These are phyloP conservation scores for Trypanosoma scelopori DNA, from an alignment of 208 protist species.

Conservation along the genomic window DNA sequence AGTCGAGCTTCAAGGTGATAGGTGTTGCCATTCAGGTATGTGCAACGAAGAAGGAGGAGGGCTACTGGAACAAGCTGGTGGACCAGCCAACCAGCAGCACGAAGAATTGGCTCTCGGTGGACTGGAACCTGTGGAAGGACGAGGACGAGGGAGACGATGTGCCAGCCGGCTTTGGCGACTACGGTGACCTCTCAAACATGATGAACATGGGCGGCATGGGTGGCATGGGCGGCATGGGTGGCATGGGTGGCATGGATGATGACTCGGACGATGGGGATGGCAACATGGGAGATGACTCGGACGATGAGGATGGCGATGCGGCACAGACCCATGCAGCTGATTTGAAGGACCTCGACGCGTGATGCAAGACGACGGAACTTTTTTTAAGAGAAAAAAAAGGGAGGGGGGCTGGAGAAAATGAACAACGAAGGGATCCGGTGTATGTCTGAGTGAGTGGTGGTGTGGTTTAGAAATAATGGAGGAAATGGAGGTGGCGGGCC, in stretches of 20 bases:
- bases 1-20: slow-evolving; percentile 86
- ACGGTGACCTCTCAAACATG: slow-evolving; percentile 79
- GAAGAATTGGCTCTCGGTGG: slow-evolving; percentile 82
- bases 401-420: not conserved
- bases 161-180: slow-evolving; percentile 74
- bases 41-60: slow-evolving; percentile 85
- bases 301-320: slow-evolving; percentile 26
- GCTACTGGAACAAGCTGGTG: slow-evolving; percentile 86
- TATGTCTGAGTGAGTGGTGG: not conserved
- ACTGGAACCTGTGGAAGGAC: slow-evolving; percentile 93
- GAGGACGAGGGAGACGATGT: slow-evolving; percentile 84
- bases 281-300: slow-evolving; percentile 39
- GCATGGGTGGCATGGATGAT: slow-evolving; percentile 52
- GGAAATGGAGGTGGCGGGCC: not conserved
- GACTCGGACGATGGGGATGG: slow-evolving; percentile 57
- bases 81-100: slow-evolving; percentile 67
- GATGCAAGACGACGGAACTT: not conserved
- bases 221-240: slow-evolving; percentile 42
- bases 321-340: slow-evolving; percentile 24
- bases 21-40: slow-evolving; percentile 85
- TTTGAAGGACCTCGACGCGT: slow-evolving; percentile 61
- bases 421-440: no score
- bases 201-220: slow-evolving; percentile 56
- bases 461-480: not conserved
- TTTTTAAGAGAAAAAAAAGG: slow-evolving; percentile 8